A percentile compares a stretch with the other conserved stretches of the same genome.
These are phyloP conservation scores for Marchantia polymorpha DNA, from an alignment of 225 moss, liverwort and hornwort genomes.

Conservation along the genomic window DNA sequence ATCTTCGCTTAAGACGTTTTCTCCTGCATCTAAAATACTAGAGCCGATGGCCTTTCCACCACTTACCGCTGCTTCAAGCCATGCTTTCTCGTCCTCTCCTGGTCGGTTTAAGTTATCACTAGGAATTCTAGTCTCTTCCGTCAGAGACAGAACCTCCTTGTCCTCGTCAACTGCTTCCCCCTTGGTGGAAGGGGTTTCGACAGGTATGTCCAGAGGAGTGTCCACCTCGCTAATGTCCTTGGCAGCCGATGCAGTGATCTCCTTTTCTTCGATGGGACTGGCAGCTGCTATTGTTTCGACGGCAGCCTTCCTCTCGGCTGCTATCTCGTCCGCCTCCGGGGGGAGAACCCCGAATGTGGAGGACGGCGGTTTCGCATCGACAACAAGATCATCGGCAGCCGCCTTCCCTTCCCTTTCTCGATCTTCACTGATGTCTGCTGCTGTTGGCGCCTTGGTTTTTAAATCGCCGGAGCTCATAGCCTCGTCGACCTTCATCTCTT, in stretches of 20 bases:
- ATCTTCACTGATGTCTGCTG: not conserved
- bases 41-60: not conserved
- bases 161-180: constrained; percentile 19
- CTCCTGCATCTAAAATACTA: not conserved
- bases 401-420: not conserved
- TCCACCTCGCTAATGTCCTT: constrained; percentile 16
- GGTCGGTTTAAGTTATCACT: not conserved
- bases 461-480: not conserved
- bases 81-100: constrained; percentile 7
- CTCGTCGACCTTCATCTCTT: constrained; percentile 11
- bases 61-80: not conserved
- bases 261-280: constrained; percentile 19
- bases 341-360: not conserved
- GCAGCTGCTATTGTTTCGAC: constrained; percentile 14
- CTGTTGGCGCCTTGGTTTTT: not conserved
- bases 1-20: not conserved
- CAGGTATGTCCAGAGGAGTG: not conserved
- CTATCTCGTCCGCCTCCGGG: not conserved
- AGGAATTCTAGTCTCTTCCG: not conserved
- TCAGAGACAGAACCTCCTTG: constrained; percentile 9
- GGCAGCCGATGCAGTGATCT: constrained; percentile 8
- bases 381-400: not conserved
- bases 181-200: not conserved
- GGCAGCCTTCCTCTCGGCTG: not conserved
- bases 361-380: constrained; percentile 2